phyloP scores from a whole-genome alignment of 2,329 filamentous ascomycete genomes.

The Macrophomina tecta region DNA sequence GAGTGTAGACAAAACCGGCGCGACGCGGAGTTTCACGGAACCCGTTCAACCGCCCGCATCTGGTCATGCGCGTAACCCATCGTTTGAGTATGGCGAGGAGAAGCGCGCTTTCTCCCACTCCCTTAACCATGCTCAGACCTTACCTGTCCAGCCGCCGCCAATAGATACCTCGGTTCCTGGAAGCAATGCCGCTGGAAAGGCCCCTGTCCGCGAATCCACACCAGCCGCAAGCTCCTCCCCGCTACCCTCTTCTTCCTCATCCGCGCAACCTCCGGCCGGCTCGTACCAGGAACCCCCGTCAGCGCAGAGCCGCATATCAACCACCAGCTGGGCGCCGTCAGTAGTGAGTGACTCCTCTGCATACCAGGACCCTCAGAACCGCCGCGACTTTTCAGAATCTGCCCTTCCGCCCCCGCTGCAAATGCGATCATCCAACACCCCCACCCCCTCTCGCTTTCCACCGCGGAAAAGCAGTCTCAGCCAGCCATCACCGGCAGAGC shows the following conservation, averaged over 20 bases:
- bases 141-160: constrained; percentile 6
- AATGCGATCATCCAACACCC: constrained; percentile 44
- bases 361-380: constrained; percentile 44
- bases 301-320: constrained; percentile 34
- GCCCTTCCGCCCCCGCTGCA: constrained; percentile 58
- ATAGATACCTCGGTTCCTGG: constrained; percentile 10
- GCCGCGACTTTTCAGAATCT: constrained; percentile 59
- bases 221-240: constrained; percentile 26
- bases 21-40: constrained; percentile 49
- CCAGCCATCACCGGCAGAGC: constrained; percentile 35
- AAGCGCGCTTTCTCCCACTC: constrained; percentile 55
- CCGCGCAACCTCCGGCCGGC: constrained; percentile 9
- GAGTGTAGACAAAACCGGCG: constrained; percentile 33
- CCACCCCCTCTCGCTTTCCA: constrained; percentile 56
- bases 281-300: not conserved
- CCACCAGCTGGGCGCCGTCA: constrained; percentile 40
- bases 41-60: constrained; percentile 38
- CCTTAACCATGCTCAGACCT: constrained; percentile 31
- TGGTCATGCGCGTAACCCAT: constrained; percentile 49
- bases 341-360: constrained; percentile 38
- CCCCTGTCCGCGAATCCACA: not conserved
- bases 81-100: constrained; percentile 63
- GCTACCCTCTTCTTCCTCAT: constrained; percentile 29
- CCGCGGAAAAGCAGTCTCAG: constrained; percentile 68
- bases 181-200: not conserved